phyloP scores from a whole-genome alignment of 2,329 filamentous ascomycete genomes.

The Tricladium varicosporioides region DNA sequence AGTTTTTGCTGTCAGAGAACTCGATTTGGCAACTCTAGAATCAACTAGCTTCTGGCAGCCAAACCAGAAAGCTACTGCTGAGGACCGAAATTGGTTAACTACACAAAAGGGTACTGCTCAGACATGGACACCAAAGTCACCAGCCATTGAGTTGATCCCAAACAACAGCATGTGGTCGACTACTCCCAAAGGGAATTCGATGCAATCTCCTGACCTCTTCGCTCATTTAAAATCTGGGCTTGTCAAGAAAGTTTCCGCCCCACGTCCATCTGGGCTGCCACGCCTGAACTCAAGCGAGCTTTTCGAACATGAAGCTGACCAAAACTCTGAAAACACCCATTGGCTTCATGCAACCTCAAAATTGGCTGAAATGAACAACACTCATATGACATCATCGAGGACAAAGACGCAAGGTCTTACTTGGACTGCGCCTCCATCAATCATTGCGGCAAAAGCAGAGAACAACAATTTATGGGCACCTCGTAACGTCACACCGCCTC shows the following conservation, averaged over 20 bases:
- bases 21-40: constrained; percentile 1
- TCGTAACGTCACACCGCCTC: neutral
- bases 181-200: neutral
- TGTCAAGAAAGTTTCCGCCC: constrained; percentile 9
- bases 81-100: constrained; percentile 9
- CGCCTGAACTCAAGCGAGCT: constrained; percentile 17
- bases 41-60: constrained; percentile 14
- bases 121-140: neutral
- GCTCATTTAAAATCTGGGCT: constrained; percentile 9
- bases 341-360: constrained; percentile 17
- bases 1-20: neutral
- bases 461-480: constrained; percentile 19
- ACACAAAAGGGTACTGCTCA: neutral
- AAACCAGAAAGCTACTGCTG: neutral
- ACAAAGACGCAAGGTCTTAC: neutral
- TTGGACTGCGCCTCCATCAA: constrained; percentile 6
- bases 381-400: neutral
- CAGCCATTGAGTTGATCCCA: neutral
- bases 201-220: constrained; percentile 18
- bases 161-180: constrained; percentile 15
- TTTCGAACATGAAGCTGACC: constrained; percentile 8
- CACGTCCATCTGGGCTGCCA: constrained; percentile 8
- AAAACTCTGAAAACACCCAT: constrained; percentile 2
- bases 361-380: neutral
- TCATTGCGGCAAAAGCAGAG: neutral